phyloP scores from a whole-genome alignment of 202 grass and related monocot genomes.

The Zoysia matrella region DNA sequence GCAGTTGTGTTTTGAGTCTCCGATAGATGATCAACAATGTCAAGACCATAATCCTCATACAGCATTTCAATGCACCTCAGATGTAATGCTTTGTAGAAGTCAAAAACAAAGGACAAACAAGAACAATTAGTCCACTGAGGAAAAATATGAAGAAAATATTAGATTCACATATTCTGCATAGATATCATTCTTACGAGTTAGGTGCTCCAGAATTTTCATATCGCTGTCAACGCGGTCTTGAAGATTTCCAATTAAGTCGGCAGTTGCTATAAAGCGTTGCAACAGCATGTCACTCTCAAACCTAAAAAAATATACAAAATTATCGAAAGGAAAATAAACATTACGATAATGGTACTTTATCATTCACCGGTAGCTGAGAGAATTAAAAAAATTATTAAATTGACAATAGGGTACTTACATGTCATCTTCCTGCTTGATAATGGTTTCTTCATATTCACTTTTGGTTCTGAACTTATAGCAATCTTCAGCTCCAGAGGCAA shows the following conservation, averaged over 20 bases:
- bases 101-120: slow-evolving; percentile 18
- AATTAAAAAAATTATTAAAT: not conserved
- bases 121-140: not conserved
- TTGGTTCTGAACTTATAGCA: slow-evolving; percentile 41
- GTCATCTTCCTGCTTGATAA: slow-evolving; percentile 45
- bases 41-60: slow-evolving; percentile 42
- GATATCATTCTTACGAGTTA: slow-evolving; percentile 39
- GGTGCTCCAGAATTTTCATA: slow-evolving; percentile 38
- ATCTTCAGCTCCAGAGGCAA: slow-evolving; percentile 34
- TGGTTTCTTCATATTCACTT: slow-evolving; percentile 44
- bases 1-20: slow-evolving; percentile 9
- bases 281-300: slow-evolving; percentile 58
- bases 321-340: not conserved
- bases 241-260: slow-evolving; percentile 39
- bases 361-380: not conserved
- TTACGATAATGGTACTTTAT: not conserved
- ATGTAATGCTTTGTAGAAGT: slow-evolving; percentile 44
- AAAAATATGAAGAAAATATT: not conserved
- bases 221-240: not conserved
- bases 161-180: not conserved
- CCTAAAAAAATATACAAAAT: slow-evolving; percentile 17
- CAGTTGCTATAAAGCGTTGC: slow-evolving; percentile 34
- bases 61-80: slow-evolving; percentile 54
- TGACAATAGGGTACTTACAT: slow-evolving; percentile 44
- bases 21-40: slow-evolving; percentile 38